Conservation (phyloP, 169 alveolate species). For the Perkinsus olseni region DNA sequence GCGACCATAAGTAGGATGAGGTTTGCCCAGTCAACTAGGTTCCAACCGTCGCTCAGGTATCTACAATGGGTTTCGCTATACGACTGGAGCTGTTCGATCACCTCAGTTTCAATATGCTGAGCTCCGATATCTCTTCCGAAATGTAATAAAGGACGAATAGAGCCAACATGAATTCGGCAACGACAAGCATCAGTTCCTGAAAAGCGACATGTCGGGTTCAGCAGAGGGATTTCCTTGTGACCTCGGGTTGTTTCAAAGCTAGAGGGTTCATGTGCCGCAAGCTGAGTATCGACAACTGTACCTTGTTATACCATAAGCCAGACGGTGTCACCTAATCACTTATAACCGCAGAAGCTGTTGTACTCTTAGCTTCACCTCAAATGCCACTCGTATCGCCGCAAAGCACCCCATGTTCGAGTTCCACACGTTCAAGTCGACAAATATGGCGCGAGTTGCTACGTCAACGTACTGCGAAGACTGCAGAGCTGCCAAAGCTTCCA, state of each 20-base stretch:
- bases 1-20: not conserved
- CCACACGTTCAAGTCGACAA: conserved; percentile 11
- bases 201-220: not conserved
- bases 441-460: conserved; percentile 7
- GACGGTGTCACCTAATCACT: not conserved
- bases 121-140: not conserved
- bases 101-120: not conserved
- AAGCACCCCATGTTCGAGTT: not conserved
- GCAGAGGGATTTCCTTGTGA: not conserved
- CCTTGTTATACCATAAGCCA: not conserved
- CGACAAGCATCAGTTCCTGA: not conserved
- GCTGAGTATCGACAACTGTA: not conserved
- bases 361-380: not conserved
- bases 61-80: not conserved
- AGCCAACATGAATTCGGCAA: not conserved
- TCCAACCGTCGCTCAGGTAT: conserved; percentile 7
- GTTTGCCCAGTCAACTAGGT: conserved; percentile 5
- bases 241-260: not conserved
- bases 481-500: not conserved
- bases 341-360: not conserved
- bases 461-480: not conserved
- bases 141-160: conserved; percentile 11
- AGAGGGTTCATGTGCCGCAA: not conserved
- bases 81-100: too few species aligned
- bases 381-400: conserved; percentile 7